These are phyloP conservation scores for Annulohypoxylon maeteangense DNA, from an alignment of 495 filamentous ascomycete genomes.

Conservation along the genomic window DNA sequence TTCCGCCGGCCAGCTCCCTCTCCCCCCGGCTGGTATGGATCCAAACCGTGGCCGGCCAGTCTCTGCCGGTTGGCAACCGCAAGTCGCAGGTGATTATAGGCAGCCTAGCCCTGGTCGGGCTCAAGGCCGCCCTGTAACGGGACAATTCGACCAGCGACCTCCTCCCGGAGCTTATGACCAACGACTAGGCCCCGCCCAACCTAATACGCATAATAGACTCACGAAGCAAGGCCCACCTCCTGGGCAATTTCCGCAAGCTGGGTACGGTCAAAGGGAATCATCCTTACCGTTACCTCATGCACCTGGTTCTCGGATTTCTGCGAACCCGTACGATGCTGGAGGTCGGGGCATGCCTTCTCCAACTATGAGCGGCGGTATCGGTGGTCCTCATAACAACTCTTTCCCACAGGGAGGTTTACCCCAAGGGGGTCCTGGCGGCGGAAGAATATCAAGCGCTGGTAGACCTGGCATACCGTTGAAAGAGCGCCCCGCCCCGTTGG, in stretches of 20 bases:
- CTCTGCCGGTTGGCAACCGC: constrained; percentile 57
- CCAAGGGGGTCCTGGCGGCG: constrained; percentile 37
- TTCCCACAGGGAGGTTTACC: constrained; percentile 44
- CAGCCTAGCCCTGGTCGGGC: constrained; percentile 52
- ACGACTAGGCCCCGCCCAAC: constrained; percentile 33
- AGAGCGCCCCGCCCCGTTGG: constrained; percentile 39
- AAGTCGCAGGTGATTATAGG: constrained; percentile 54
- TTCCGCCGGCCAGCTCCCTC: constrained; percentile 42
- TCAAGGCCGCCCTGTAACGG: constrained; percentile 40
- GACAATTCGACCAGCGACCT: constrained; percentile 42
- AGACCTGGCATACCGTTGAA: constrained; percentile 35
- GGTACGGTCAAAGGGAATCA: constrained; percentile 44
- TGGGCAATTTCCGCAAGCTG: constrained; percentile 38
- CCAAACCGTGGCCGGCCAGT: constrained; percentile 45
- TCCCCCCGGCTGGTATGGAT: constrained; percentile 47
- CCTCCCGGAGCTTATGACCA: constrained; percentile 34
- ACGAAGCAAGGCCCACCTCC: constrained; percentile 52
- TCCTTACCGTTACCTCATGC: constrained; percentile 34
- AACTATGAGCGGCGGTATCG: constrained; percentile 43
- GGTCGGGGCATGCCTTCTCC: constrained; percentile 31
- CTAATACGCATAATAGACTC: constrained; percentile 45
- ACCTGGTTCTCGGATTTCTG: constrained; percentile 41
- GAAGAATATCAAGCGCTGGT: constrained; percentile 29
- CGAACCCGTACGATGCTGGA: constrained; percentile 29
- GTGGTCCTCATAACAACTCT: constrained; percentile 47